phyloP scores from a whole-genome alignment of 2,329 filamentous ascomycete species.

The Colletotrichum magnum region DNA sequence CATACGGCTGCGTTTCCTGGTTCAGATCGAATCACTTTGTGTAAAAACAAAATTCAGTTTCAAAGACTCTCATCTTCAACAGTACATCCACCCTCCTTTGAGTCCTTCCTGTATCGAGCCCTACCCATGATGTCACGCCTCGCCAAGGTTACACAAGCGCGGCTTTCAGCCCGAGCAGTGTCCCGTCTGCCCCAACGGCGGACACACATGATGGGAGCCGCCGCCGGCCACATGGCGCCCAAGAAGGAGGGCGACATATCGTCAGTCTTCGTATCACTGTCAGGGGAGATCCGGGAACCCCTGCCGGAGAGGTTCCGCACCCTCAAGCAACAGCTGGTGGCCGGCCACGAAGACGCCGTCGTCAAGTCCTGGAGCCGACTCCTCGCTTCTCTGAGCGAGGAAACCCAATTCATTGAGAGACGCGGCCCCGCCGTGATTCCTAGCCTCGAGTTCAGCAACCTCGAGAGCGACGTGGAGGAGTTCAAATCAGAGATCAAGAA shows the following conservation, averaged over 20 bases:
- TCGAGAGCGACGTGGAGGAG: slow-evolving; percentile 55
- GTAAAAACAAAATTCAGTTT: too few species aligned
- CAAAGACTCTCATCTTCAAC: too few species aligned
- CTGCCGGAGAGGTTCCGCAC: slow-evolving; percentile 70
- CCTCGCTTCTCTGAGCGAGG: slow-evolving; percentile 58
- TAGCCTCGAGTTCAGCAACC: slow-evolving; percentile 61
- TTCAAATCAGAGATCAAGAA: slow-evolving; percentile 68
- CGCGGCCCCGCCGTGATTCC: slow-evolving; percentile 66
- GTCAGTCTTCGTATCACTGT: slow-evolving; percentile 72
- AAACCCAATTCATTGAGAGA: slow-evolving; percentile 62
- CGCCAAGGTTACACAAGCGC: background rate
- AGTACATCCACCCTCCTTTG: too few species aligned
- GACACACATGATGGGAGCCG: slow-evolving; percentile 32
- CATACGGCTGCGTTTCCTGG: too few species aligned
- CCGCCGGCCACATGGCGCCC: slow-evolving; percentile 7
- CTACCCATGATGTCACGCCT: slow-evolving; percentile 17
- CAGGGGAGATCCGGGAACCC: slow-evolving; percentile 58
- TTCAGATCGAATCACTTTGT: too few species aligned
- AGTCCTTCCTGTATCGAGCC: background rate
- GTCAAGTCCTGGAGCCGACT: slow-evolving; percentile 64
- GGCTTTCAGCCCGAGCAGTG: background rate
- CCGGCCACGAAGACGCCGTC: slow-evolving; percentile 63
- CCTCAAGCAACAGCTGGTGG: slow-evolving; percentile 67
- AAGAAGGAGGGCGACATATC: slow-evolving; percentile 75
- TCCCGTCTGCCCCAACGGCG: slow-evolving; percentile 2